phyloP scores from a whole-genome alignment of 1,284 basidiomycete species.

The Singerocomus inundabilis region DNA sequence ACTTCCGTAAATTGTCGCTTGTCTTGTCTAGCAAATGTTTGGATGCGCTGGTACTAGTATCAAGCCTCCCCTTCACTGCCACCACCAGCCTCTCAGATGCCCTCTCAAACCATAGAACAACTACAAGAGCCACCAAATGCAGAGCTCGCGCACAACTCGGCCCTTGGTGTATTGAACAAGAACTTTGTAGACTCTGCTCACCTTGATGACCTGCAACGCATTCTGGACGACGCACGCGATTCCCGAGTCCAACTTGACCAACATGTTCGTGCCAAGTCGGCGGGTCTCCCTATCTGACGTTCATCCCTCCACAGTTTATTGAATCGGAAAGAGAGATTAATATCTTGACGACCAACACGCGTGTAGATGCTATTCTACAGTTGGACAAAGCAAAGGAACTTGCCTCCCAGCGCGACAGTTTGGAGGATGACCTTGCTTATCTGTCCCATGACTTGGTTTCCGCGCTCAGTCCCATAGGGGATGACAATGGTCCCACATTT shows the following conservation, averaged over 20 bases:
- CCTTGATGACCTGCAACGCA: constrained; percentile 44
- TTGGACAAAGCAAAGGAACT: constrained; percentile 68
- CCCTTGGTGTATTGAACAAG: constrained; percentile 46
- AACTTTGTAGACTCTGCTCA: constrained; percentile 47
- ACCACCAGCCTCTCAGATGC: constrained; percentile 37
- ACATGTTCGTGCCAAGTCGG: constrained; percentile 39
- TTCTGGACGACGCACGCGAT: constrained; percentile 37
- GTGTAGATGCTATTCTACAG: constrained; percentile 41
- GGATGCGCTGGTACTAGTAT: not conserved
- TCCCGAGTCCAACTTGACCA: constrained; percentile 39
- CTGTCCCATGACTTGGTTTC: constrained; percentile 69
- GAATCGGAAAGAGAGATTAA: constrained; percentile 50
- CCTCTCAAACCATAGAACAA: constrained; percentile 47
- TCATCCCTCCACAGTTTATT: constrained; percentile 55
- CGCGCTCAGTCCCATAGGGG: constrained; percentile 41
- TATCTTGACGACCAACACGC: constrained; percentile 44
- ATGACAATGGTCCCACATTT: constrained; percentile 53
- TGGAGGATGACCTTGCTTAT: constrained; percentile 73
- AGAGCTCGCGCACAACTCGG: constrained; percentile 40
- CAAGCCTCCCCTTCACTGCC: no score
- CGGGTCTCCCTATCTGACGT: constrained; percentile 23
- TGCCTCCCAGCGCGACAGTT: constrained; percentile 69
- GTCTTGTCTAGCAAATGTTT: not conserved
- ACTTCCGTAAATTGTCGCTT: no score
- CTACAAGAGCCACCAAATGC: constrained; percentile 49